Percentiles rank a stretch among this genome's conserved stretches.
phyloP scores from a whole-genome alignment of 2,329 filamentous ascomycete species.

The Apiospora arundinis region DNA sequence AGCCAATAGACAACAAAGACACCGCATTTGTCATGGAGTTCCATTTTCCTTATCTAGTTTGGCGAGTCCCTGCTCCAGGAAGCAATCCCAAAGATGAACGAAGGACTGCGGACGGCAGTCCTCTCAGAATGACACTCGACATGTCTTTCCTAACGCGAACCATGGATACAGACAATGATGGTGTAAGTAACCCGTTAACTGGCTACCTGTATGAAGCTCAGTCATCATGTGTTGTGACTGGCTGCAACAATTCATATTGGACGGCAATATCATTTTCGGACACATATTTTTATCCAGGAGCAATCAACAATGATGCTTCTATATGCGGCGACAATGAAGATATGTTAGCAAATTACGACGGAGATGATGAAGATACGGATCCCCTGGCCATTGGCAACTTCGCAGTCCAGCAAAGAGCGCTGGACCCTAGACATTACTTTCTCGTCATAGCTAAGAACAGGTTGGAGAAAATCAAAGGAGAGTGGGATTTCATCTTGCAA shows the following conservation, averaged over 20 bases:
- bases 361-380: neutral
- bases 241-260: conserved; percentile 16
- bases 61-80: neutral
- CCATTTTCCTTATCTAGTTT: neutral
- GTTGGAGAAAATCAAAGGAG: neutral
- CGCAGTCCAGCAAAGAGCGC: neutral
- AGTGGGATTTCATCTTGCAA: neutral
- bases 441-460: neutral
- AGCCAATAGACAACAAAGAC: neutral
- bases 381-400: neutral
- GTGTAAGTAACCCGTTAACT: neutral
- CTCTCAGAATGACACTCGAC: neutral
- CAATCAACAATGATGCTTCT: neutral
- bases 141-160: neutral
- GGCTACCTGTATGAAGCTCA: conserved; percentile 14
- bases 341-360: conserved; percentile 2
- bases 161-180: neutral
- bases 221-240: neutral
- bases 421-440: conserved; percentile 3
- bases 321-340: conserved; percentile 2
- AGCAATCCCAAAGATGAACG: neutral
- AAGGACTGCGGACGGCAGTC: neutral
- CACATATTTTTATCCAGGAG: conserved; percentile 1
- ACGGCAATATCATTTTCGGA: neutral
- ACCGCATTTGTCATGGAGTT: conserved; percentile 7